These are phyloP conservation scores for Naganishia cerealis DNA, from an alignment of 1,284 basidiomycete genomes.

Conservation along the genomic window DNA sequence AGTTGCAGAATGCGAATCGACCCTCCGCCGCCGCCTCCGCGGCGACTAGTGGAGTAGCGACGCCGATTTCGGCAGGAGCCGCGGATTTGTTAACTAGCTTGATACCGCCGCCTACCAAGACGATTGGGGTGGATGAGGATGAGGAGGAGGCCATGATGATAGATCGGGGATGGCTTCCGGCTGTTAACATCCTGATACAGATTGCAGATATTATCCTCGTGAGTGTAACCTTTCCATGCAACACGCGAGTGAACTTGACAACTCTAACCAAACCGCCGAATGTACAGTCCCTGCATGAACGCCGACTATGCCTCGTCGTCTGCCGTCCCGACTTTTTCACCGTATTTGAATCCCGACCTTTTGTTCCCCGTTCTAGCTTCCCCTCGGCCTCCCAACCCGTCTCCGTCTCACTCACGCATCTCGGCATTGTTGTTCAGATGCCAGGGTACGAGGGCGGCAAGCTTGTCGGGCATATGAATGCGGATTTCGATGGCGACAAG, in stretches of 20 bases:
- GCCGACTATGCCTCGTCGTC: conserved; percentile 26
- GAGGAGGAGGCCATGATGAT: conserved; percentile 19
- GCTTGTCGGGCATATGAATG: conserved; percentile 10
- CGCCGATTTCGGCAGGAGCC: not conserved
- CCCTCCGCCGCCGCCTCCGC: not conserved
- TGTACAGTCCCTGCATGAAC: conserved; percentile 23
- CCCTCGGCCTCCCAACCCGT: conserved; percentile 2
- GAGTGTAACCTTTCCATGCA: conserved; percentile 14
- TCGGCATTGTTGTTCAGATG: conserved; percentile 26
- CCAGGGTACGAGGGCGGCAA: conserved; percentile 26
- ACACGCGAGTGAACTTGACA: not conserved
- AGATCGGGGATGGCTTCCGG: conserved; percentile 26
- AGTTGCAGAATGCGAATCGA: not conserved
- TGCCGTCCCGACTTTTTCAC: conserved; percentile 31
- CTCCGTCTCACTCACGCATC: conserved; percentile 27
- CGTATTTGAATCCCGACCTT: conserved; percentile 23
- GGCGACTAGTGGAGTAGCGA: too few relatives aligned
- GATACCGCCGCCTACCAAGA: not conserved
- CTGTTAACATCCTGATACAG: conserved; percentile 38
- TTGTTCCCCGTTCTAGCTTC: conserved; percentile 8
- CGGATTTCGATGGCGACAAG: conserved; percentile 14
- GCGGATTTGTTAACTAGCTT: not conserved
- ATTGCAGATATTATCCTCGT: conserved; percentile 39
- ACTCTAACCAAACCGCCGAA: not conserved
- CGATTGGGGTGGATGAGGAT: conserved; percentile 23